phyloP scores from a whole-genome alignment of 176 grass and related monocot genomes.

The Bolboschoenus planiculmis region DNA sequence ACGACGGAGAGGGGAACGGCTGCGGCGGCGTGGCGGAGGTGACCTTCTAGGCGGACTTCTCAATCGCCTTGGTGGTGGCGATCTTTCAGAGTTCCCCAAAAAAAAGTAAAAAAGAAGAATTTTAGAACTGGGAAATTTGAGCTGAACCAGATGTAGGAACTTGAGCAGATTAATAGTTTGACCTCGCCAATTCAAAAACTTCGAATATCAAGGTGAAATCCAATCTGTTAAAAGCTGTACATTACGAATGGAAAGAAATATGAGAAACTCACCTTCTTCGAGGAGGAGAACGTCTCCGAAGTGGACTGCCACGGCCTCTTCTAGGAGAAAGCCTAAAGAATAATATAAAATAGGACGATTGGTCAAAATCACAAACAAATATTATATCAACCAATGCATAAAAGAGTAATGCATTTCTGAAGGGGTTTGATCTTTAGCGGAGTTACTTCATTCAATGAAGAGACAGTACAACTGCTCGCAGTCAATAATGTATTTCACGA shows the following conservation, averaged over 20 bases:
- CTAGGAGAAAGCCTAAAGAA: conserved; percentile 61
- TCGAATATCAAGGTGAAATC: background rate
- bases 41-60: conserved; percentile 95
- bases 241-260: background rate
- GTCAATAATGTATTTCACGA: background rate
- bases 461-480: background rate
- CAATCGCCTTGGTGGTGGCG: conserved; percentile 83
- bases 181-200: background rate
- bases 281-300: conserved; percentile 68
- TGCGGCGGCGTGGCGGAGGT: conserved; percentile 56
- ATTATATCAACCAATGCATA: background rate
- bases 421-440: background rate
- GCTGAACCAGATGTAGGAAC: background rate
- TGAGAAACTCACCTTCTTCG: conserved; percentile 66
- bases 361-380: conserved; percentile 2
- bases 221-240: background rate
- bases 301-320: conserved; percentile 66
- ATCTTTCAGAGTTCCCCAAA: conserved; percentile 30
- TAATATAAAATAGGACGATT: background rate
- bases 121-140: conserved; percentile 1
- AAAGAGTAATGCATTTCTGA: background rate
- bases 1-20: conserved; percentile 72
- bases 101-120: conserved; percentile 3
- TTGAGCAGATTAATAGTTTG: background rate
- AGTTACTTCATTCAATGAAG: background rate